Evolutionary conservation across 1,139 yeast species (phyloP), one percentile per base, ranked within the genome.

Genomic region (Wickerhamomyces sp.): DNA sequence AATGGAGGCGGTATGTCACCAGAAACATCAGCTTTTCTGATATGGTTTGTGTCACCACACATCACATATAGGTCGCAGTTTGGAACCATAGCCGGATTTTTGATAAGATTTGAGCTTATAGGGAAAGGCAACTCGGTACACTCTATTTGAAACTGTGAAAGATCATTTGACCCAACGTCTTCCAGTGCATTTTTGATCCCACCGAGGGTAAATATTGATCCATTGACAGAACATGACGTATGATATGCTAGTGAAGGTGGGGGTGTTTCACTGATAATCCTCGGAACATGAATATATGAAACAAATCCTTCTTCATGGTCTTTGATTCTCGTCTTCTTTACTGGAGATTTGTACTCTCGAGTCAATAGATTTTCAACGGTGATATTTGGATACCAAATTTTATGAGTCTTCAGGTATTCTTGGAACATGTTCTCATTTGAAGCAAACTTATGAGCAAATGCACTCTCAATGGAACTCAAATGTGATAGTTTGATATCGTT

Each of bases 91-190:
- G 66, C 51, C 34, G 78, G 72, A 41, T 68, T 66, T 42, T 62
- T 65, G 14, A 76, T 55, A 18, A 72, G 60, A 4, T 56, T 60
- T 11, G 62, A 61, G 33, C 67, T 59, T 34, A 75, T 51, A 0
- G 81, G 79, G 10, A 70, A 64, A 5, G 81, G 81, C 35, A 73
- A 47, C 38, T 70, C 65, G 26, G 67, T 62, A 38, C 71, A 67
- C 23, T 63, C 62, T 23, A 73, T 63, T 14, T 55, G 53, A 34
- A 67, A 65, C 41, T 65, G 23, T 18, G 23, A 18, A 18, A 18
- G 23, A 18, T 18, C 23, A 18, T 5, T 18, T 18, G 23, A 18
- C 23, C 23, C 23, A 18, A 18, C 23, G 4, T 54, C 52, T 14
- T 58, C 53, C 30, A 63, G 53, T 40, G 66, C 56, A 2, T 67